Percentiles rank a stretch among this genome's conserved stretches.
Evolutionary conservation across 495 filamentous ascomycete genomes (phyloP).

Genomic region (Parmelia sp.): DNA sequence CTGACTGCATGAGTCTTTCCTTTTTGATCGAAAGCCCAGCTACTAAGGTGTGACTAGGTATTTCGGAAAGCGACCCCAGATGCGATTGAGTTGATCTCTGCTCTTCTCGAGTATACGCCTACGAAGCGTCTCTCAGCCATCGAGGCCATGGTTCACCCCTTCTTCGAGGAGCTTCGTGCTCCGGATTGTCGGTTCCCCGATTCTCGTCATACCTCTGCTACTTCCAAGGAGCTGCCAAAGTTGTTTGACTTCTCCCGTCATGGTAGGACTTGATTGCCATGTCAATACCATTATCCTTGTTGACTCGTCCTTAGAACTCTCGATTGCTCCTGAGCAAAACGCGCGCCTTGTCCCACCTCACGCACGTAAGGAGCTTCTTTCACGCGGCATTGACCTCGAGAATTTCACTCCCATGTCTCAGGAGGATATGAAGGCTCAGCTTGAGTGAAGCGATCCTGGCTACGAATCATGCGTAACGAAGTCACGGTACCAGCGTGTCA

Average conservation of each 20-base stretch:
- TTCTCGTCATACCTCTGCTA: constrained; percentile 75
- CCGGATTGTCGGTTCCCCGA: constrained; percentile 83
- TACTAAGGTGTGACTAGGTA: constrained; percentile 47
- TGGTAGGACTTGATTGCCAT: constrained; percentile 51
- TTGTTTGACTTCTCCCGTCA: constrained; percentile 93
- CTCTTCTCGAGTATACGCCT: constrained; percentile 91
- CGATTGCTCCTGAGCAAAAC: constrained; percentile 84
- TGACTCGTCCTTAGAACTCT: constrained; percentile 63
- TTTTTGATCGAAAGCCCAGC: constrained; percentile 3
- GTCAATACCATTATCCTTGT: constrained; percentile 16
- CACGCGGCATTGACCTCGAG: constrained; percentile 82
- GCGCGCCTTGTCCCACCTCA: constrained; percentile 79
- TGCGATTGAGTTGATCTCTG: constrained; percentile 92
- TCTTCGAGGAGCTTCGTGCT: constrained; percentile 95
- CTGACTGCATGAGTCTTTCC: constrained; percentile 12
- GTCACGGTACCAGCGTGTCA: constrained; percentile 31
- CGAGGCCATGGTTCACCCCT: constrained; percentile 96
- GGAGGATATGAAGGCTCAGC: constrained; percentile 93
- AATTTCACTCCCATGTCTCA: constrained; percentile 85
- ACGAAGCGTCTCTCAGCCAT: constrained; percentile 90
- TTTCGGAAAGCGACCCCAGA: constrained; percentile 90
- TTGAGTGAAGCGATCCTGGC: constrained; percentile 63
- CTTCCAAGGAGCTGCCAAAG: constrained; percentile 70
- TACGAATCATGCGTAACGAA: constrained; percentile 36
- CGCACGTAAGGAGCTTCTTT: constrained; percentile 63